Percentiles rank a stretch among this genome's conserved stretches.
These are phyloP conservation scores for Pleurotus sapidus DNA, from an alignment of 768 basidiomycete species.

Conservation along the genomic window DNA sequence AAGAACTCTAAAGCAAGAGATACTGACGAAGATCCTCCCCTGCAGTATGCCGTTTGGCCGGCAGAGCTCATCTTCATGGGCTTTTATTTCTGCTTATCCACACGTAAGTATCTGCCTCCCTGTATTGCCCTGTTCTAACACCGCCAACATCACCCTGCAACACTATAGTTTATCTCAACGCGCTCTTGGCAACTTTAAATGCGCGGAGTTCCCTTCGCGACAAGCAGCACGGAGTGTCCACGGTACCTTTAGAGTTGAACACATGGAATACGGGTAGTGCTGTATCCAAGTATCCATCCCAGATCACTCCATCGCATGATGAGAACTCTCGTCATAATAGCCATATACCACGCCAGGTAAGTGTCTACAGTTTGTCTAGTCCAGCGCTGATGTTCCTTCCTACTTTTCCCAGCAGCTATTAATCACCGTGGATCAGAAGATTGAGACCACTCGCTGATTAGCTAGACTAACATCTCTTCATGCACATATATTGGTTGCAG, in stretches of 20 bases:
- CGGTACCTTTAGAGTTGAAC: not conserved
- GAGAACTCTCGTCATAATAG: too few species aligned
- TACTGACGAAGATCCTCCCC: constrained; percentile 15
- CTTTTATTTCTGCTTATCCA: constrained; percentile 40
- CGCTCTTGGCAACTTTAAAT: constrained; percentile 28
- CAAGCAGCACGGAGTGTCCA: not conserved
- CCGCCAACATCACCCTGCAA: not conserved
- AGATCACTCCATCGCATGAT: not conserved
- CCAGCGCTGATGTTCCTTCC: too few species aligned
- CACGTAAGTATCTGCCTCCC: constrained; percentile 31
- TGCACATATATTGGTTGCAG: too few species aligned
- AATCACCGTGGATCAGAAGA: too few species aligned
- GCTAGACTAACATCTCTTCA: too few species aligned
- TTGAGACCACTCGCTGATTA: too few species aligned
- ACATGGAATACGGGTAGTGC: not conserved
- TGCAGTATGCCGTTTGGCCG: constrained; percentile 41
- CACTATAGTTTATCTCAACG: constrained; percentile 35
- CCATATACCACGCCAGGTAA: too few species aligned
- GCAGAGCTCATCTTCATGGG: constrained; percentile 40
- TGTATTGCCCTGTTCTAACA: too few species aligned
- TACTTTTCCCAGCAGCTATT: too few species aligned
- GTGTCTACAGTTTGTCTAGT: too few species aligned
- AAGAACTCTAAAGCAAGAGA: not conserved
- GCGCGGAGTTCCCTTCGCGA: constrained; percentile 10
- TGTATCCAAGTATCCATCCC: not conserved